These are phyloP conservation scores for Sporothrix curviconia DNA, from an alignment of 2,329 filamentous ascomycete species.

Conservation along the genomic window DNA sequence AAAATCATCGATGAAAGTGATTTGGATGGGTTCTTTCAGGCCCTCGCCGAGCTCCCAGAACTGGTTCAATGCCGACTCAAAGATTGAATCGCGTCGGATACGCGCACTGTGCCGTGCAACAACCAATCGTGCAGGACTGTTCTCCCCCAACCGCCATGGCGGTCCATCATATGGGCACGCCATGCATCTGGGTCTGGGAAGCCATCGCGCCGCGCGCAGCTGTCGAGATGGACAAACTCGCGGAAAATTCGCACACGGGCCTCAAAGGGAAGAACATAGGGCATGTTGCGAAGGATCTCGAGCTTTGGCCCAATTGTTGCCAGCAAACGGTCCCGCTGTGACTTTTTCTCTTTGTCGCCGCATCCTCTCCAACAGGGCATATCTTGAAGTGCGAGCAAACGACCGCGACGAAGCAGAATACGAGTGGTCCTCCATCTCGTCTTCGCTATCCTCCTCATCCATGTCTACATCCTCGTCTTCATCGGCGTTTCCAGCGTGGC, in stretches of 20 bases:
- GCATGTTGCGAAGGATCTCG: conserved; percentile 91
- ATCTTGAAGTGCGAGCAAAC: conserved; percentile 55
- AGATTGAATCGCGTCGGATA: conserved; percentile 71
- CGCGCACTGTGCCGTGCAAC: conserved; percentile 64
- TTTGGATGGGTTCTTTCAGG: conserved; percentile 91
- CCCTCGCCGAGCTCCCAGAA: conserved; percentile 77
- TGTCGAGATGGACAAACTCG: conserved; percentile 83
- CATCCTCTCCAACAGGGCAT: conserved; percentile 57
- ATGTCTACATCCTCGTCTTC: conserved; percentile 37
- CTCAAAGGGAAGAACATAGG: conserved; percentile 90
- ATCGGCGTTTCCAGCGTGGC: conserved; percentile 54
- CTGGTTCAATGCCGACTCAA: conserved; percentile 76
- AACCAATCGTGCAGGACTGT: conserved; percentile 29
- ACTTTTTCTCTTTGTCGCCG: conserved; percentile 59
- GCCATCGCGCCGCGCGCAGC: conserved; percentile 59
- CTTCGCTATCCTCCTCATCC: conserved; percentile 30
- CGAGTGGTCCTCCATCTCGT: conserved; percentile 23
- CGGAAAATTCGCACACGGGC: conserved; percentile 89
- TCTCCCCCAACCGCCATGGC: conserved; percentile 24
- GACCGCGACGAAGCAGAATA: conserved; percentile 33
- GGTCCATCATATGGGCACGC: conserved; percentile 54
- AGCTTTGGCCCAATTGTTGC: conserved; percentile 78
- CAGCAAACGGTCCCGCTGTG: conserved; percentile 62
- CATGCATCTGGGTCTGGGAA: conserved; percentile 67
- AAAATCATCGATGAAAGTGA: conserved; percentile 91